Conservation (phyloP, 495 filamentous ascomycete genomes). For the Trichocladium antarcticum region DNA sequence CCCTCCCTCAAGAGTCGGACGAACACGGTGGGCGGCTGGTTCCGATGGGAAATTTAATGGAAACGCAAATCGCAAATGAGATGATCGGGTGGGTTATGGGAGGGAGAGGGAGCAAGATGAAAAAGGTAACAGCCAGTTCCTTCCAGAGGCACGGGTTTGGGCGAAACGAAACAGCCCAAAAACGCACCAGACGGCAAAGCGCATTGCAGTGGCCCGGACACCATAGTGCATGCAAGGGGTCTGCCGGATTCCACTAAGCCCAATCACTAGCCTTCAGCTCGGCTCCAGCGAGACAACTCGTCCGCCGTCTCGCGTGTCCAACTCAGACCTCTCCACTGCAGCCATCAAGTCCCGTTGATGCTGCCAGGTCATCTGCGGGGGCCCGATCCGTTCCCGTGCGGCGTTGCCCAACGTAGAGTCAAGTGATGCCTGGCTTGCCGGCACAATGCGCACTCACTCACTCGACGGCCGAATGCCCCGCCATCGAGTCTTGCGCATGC, state of each 20-base stretch:
- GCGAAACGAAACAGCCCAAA: no score
- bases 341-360: neutral
- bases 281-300: neutral
- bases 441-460: no score
- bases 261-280: slow-evolving; percentile 8
- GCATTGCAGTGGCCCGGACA: neutral
- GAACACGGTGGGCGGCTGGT: no score
- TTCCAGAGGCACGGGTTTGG: no score
- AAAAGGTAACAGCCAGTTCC: no score
- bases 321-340: slow-evolving; percentile 1
- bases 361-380: slow-evolving; percentile 8
- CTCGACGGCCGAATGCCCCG: neutral
- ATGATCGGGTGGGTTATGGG: no score
- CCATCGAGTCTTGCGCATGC: no score
- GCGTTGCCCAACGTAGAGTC: slow-evolving; percentile 4
- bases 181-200: neutral
- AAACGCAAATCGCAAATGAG: no score
- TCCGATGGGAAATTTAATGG: no score
- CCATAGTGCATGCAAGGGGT: neutral
- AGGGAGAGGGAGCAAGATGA: no score
- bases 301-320: slow-evolving; percentile 6
- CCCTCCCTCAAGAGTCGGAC: no score
- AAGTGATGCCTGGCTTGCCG: neutral
- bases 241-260: neutral
- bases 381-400: neutral